phyloP scores from a whole-genome alignment of 2,329 filamentous ascomycete species.

The Penicillium digitatum region DNA sequence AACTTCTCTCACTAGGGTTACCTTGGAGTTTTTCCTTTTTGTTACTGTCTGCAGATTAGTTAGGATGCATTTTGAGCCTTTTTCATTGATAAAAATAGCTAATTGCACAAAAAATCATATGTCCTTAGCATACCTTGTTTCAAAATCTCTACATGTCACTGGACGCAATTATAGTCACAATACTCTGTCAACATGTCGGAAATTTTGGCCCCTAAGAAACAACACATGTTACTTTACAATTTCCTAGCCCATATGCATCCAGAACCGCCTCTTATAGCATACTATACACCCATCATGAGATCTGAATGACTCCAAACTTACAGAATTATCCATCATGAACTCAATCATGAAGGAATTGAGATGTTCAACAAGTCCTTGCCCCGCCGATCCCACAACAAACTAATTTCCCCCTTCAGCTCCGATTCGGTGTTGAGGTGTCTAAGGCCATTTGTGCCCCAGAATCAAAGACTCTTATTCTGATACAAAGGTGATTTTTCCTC shows the following conservation, averaged over 20 bases:
- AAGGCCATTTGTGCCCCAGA: background rate
- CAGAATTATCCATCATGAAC: background rate
- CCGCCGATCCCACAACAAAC: background rate
- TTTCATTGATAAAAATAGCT: background rate
- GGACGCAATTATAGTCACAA: background rate
- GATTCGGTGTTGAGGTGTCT: background rate
- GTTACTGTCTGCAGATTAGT: background rate
- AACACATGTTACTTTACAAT: background rate
- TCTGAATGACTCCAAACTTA: background rate
- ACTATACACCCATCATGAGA: background rate
- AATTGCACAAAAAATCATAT: background rate
- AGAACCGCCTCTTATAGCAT: background rate
- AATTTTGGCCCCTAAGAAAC: background rate
- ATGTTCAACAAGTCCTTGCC: background rate
- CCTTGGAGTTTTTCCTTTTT: background rate
- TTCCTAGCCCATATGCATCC: background rate
- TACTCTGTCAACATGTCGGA: background rate
- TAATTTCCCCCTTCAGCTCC: no score
- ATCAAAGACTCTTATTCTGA: background rate
- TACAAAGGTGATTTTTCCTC: background rate
- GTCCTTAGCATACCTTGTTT: background rate
- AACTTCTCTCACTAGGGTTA: background rate
- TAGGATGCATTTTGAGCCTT: background rate
- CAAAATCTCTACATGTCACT: no score
- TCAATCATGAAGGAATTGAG: background rate